A percentile compares a stretch with the other conserved stretches of the same genome.
Conservation (phyloP, 345 rosid genomes). For the Salix exigua region DNA sequence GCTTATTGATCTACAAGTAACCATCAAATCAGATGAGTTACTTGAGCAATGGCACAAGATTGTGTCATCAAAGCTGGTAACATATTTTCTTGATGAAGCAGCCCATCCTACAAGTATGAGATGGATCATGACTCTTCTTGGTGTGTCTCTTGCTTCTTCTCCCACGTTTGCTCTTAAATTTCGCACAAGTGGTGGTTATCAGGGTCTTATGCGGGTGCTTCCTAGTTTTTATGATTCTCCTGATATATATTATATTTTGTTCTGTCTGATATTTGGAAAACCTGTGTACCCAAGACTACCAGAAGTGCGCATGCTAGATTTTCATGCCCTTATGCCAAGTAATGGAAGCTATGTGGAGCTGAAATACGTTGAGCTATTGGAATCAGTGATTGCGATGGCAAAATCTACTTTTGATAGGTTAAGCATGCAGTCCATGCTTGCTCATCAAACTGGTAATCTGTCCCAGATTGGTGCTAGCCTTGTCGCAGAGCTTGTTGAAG, state of each 20-base stretch:
- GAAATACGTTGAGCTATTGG: constrained; percentile 89
- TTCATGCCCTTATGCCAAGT: constrained; percentile 93
- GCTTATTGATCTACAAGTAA: constrained; percentile 98
- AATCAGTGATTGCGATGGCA: constrained; percentile 89
- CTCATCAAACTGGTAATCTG: constrained; percentile 86
- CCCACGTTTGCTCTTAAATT: constrained; percentile 89
- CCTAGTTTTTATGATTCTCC: constrained; percentile 97
- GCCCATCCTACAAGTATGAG: constrained; percentile 99
- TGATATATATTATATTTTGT: constrained; percentile 91
- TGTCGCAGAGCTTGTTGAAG: constrained; percentile 92
- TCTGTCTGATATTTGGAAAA: constrained; percentile 91
- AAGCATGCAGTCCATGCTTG: constrained; percentile 79
- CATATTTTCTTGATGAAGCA: constrained; percentile 98
- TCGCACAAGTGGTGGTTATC: constrained; percentile 95
- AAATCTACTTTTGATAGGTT: constrained; percentile 92
- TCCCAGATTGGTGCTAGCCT: constrained; percentile 85
- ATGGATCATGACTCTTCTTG: constrained; percentile 99
- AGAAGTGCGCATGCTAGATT: constrained; percentile 98
- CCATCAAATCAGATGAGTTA: constrained; percentile 88
- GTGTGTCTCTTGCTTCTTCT: constrained; percentile 89
- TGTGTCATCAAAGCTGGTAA: constrained; percentile 91
- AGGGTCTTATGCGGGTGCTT: constrained; percentile 78
- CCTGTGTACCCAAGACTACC: constrained; percentile 96
- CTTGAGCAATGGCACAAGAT: constrained; percentile 99
- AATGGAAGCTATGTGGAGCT: constrained; percentile 74